Conservation (phyloP, 2,329 filamentous ascomycete genomes). For the Periconia sp. region DNA sequence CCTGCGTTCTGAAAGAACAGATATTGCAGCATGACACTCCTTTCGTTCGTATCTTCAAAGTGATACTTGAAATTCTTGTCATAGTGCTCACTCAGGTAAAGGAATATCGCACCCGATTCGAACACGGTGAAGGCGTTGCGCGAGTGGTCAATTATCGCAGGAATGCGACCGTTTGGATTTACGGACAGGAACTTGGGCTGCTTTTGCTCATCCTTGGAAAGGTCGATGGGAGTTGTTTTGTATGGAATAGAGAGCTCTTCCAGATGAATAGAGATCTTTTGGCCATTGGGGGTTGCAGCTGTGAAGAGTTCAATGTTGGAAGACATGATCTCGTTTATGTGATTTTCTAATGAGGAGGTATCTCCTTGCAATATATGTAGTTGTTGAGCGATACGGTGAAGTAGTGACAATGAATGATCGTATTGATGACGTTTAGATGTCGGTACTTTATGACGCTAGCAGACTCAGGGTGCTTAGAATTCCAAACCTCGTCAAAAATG, state of each 20-base stretch:
- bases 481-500: no score
- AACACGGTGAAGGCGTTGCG: conserved; percentile 72
- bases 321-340: background rate
- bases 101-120: conserved; percentile 77
- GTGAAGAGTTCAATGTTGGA: conserved; percentile 70
- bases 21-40: conserved; percentile 79
- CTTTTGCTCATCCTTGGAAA: conserved; percentile 72
- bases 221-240: conserved; percentile 53
- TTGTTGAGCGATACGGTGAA: no score
- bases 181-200: conserved; percentile 80
- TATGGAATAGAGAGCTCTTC: conserved; percentile 67
- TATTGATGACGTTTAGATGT: background rate
- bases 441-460: background rate
- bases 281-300: conserved; percentile 79
- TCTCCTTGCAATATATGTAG: background rate
- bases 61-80: conserved; percentile 77
- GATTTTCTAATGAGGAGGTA: background rate
- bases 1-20: conserved; percentile 70
- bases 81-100: conserved; percentile 78
- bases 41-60: conserved; percentile 72
- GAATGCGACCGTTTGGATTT: conserved; percentile 88
- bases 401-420: no score
- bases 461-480: background rate
- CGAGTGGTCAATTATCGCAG: conserved; percentile 72
- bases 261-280: conserved; percentile 79